These are phyloP conservation scores for Ammopiptanthus mongolicus DNA, from an alignment of 306 rosid genomes.

Conservation along the genomic window DNA sequence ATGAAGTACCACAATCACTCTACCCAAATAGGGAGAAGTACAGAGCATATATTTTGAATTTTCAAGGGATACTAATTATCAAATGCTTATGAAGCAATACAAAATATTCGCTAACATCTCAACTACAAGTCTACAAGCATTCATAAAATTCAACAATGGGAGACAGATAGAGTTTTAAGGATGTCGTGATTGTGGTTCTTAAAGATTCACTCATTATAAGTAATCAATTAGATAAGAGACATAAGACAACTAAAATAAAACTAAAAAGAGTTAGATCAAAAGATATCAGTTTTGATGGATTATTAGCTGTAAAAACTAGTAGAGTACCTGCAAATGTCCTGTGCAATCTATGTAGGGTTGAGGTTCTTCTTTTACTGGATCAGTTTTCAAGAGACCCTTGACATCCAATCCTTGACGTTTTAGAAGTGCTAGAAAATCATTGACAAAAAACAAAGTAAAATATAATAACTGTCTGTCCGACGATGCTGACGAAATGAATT, in stretches of 20 bases:
- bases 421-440: conserved; percentile 69
- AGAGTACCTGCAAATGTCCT: conserved; percentile 81
- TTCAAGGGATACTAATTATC: neutral
- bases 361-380: conserved; percentile 92
- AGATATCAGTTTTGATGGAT: conserved; percentile 14
- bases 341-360: conserved; percentile 93
- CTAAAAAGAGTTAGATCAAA: conserved; percentile 6
- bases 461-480: neutral
- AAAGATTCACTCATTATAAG: conserved; percentile 3
- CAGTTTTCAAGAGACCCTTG: conserved; percentile 91
- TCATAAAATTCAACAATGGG: conserved; percentile 15
- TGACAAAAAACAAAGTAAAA: conserved; percentile 12
- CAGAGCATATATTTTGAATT: neutral
- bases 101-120: neutral
- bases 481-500: neutral
- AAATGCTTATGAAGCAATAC: conserved; percentile 5
- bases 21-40: conserved; percentile 6
- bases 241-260: neutral
- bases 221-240: neutral
- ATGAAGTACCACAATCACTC: neutral
- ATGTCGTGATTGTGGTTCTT: neutral
- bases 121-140: conserved; percentile 16
- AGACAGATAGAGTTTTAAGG: conserved; percentile 14
- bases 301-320: conserved; percentile 11
- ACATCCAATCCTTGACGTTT: conserved; percentile 97